Evolutionary conservation across 768 basidiomycete genomes (phyloP), one percentile per base, ranked within the genome.

Genomic region (Lepiota venenata): DNA sequence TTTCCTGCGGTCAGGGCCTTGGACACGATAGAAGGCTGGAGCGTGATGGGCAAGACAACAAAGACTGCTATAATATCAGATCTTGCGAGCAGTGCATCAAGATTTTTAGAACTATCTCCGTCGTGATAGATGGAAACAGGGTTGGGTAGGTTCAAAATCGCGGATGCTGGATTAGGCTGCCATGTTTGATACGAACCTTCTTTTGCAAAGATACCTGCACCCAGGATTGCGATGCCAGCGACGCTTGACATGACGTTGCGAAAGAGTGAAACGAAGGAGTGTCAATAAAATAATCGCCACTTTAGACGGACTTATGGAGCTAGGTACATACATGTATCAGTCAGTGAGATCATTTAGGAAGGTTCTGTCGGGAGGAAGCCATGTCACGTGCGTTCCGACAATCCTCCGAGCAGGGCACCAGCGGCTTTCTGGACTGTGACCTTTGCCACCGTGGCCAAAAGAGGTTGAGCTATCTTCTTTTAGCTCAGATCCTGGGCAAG

Each of bases 181-280:
- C 32, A 11, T 2, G 32, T 18, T 49, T 18, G 48, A 38, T 20
- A 72, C 79, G 44, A 61, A 86, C 88, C 87, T 75, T 86, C 82
- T 60, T 75, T 84, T 50, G 85, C 87, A 60, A 91, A 91, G 54
- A 92, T 77, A 18, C 92, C 91, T 46, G 88, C 83, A 56, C 91
- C 91, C 42, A 93, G 80, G 61, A 94, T 80, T 21, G 91, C 92
- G 52, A 89, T 71, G 25, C 85, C 84, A 50, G 71, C 58, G 55
- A 68, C 56, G 46, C 61, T 65, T 38, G 77, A 68, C 77, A 79
- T 80, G 55, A 50, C 59, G 56, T 52, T 41, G 37, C 21, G 49
- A 59, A 51, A 42, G 38, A 52, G 27, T 52, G 47, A 48, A 55
- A 21, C 39, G 37, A 32, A 52, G 37, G 39, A 35, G 63, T 57